phyloP scores from a whole-genome alignment of 345 rosid species.

The Euphorbia pulcherrima region DNA sequence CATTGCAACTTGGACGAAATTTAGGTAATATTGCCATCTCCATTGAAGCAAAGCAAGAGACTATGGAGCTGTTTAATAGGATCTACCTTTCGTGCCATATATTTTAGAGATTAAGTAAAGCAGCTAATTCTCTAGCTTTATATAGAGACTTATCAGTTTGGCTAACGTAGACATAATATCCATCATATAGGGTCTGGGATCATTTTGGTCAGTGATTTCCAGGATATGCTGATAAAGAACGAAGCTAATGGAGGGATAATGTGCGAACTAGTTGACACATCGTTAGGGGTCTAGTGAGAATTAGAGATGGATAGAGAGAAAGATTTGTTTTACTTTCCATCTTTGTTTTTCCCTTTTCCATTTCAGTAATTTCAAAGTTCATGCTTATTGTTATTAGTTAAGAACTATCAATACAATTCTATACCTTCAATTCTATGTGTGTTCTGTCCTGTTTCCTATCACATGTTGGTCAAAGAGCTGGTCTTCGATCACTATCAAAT shows the following conservation, averaged over 20 bases:
- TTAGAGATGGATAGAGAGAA: too few relatives aligned
- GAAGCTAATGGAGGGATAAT: too few relatives aligned
- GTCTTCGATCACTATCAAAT: not conserved
- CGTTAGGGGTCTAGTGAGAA: too few relatives aligned
- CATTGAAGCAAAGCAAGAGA: not conserved
- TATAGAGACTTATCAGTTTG: not conserved
- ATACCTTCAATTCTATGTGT: too few relatives aligned
- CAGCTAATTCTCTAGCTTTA: not conserved
- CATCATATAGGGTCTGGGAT: not conserved
- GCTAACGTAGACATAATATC: not conserved
- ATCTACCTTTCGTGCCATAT: not conserved
- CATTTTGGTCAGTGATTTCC: not conserved
- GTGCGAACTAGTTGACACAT: too few relatives aligned
- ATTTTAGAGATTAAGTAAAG: not conserved
- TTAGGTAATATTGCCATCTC: not conserved
- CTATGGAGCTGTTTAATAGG: not conserved
- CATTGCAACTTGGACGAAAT: not conserved
- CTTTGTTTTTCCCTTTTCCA: too few relatives aligned
- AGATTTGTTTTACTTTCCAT: too few relatives aligned
- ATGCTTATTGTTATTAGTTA: too few relatives aligned
- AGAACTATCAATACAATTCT: too few relatives aligned
- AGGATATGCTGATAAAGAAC: not conserved
- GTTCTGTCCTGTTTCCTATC: too few relatives aligned
- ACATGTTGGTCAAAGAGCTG: not conserved
- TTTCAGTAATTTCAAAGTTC: too few relatives aligned